Percentiles rank a stretch among this genome's conserved stretches.
phyloP scores from a whole-genome alignment of 2,329 filamentous ascomycete genomes.

The Cordyceps pruinosa region DNA sequence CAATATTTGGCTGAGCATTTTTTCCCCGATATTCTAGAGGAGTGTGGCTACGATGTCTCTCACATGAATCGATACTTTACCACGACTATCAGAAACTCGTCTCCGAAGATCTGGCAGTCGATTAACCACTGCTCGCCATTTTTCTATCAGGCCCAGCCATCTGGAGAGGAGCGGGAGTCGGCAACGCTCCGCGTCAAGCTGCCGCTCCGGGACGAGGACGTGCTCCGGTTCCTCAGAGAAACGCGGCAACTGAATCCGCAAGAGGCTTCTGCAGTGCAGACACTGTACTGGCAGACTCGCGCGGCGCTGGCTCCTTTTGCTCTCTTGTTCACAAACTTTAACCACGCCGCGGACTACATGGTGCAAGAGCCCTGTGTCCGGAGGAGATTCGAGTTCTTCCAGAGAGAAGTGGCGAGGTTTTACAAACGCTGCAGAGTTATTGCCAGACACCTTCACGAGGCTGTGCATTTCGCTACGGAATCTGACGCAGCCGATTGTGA shows the following conservation, averaged over 20 bases:
- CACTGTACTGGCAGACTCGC: neutral
- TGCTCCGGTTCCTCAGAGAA: neutral
- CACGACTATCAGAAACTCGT: neutral
- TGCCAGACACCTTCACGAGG: neutral
- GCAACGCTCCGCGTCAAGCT: neutral
- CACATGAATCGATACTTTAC: neutral
- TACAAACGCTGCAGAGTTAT: conserved; percentile 5
- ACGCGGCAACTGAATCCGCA: neutral
- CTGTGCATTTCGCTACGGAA: neutral
- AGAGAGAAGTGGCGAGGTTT: conserved; percentile 1
- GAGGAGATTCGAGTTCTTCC: conserved; percentile 5
- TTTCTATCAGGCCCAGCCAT: neutral
- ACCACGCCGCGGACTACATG: neutral
- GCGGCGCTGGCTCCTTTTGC: conserved; percentile 8
- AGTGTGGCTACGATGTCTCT: neutral
- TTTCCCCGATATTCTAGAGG: conserved; percentile 1
- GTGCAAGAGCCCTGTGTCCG: conserved; percentile 2
- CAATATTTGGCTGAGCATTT: conserved; percentile 5
- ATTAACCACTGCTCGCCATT: conserved; percentile 7
- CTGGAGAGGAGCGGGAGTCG: neutral
- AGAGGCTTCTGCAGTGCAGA: conserved; percentile 5
- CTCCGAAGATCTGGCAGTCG: neutral
- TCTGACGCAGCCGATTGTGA: neutral
- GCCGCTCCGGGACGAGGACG: neutral
- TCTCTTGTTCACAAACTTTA: conserved; percentile 7